Evolutionary conservation across 2,329 filamentous ascomycete species (phyloP).

Genomic region (Pseudocercospora musae): DNA sequence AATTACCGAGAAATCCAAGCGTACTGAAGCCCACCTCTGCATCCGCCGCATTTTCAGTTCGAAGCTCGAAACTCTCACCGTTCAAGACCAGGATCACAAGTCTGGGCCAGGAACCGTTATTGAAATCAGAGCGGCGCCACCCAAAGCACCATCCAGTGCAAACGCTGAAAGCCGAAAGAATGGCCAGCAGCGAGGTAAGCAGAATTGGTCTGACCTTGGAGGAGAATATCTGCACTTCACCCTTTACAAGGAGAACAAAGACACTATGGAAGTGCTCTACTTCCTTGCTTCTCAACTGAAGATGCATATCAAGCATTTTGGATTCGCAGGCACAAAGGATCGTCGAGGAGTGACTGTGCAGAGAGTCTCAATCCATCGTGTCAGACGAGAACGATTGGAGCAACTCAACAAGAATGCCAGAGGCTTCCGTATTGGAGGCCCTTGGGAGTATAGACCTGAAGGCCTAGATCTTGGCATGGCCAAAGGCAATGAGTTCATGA

Average conservation of each 20-base stretch:
- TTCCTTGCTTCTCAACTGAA: slow-evolving; percentile 72
- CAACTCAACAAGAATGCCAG: slow-evolving; percentile 60
- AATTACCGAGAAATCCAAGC: slow-evolving; percentile 59
- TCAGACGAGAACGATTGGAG: slow-evolving; percentile 62
- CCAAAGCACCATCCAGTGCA: slow-evolving; percentile 26
- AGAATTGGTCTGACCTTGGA: slow-evolving; percentile 63
- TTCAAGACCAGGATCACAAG: slow-evolving; percentile 56
- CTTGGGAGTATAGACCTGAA: slow-evolving; percentile 72
- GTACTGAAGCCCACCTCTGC: slow-evolving; percentile 61
- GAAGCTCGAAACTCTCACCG: slow-evolving; percentile 72
- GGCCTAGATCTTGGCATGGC: slow-evolving; percentile 80
- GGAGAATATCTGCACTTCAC: slow-evolving; percentile 87
- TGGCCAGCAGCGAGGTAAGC: slow-evolving; percentile 40
- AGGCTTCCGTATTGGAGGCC: slow-evolving; percentile 62
- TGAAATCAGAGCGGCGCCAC: slow-evolving; percentile 50
- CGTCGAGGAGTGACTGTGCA: slow-evolving; percentile 82
- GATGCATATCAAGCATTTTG: slow-evolving; percentile 64
- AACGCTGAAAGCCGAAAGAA: slow-evolving; percentile 18
- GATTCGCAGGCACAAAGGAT: slow-evolving; percentile 89
- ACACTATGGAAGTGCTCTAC: slow-evolving; percentile 86
- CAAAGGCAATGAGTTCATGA: slow-evolving; percentile 85
- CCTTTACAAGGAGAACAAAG: slow-evolving; percentile 93
- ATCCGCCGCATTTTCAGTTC: slow-evolving; percentile 78
- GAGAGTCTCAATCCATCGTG: slow-evolving; percentile 65
- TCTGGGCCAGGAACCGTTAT: slow-evolving; percentile 58